Evolutionary conservation across 148 eudicot genomes (phyloP).

Genomic region (Vaccinium corymbosum): DNA sequence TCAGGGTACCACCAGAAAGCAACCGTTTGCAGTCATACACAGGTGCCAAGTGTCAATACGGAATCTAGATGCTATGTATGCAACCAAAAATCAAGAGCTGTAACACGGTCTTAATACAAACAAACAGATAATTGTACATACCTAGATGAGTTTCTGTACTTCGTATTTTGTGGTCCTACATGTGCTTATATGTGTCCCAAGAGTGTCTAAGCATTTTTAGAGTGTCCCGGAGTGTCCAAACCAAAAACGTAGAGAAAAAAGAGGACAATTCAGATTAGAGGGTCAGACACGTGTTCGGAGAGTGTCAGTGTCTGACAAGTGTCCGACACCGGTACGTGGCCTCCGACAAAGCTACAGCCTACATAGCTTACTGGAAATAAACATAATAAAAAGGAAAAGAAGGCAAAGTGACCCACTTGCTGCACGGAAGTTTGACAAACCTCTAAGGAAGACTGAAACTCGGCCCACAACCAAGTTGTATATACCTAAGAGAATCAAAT

Average conservation of each 20-base stretch:
- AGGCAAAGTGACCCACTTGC: background rate
- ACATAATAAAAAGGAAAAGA: too few relatives aligned
- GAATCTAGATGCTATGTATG: background rate
- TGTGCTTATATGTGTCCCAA: background rate
- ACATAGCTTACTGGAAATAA: slow-evolving; percentile 3
- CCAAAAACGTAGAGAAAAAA: background rate
- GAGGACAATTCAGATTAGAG: background rate
- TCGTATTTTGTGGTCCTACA: background rate
- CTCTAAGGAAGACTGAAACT: background rate
- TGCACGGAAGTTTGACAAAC: background rate
- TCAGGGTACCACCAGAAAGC: slow-evolving; percentile 4
- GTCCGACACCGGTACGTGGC: background rate
- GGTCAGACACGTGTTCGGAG: background rate
- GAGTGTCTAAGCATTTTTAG: background rate
- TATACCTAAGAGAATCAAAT: background rate
- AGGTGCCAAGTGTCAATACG: background rate
- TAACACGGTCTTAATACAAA: background rate
- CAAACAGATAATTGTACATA: background rate
- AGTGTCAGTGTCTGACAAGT: background rate
- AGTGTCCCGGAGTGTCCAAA: background rate
- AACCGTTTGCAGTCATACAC: background rate
- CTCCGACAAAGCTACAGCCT: background rate
- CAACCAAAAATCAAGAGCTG: background rate
- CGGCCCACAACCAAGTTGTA: background rate
- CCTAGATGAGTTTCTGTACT: background rate